phyloP scores from a whole-genome alignment of 2,329 filamentous ascomycete genomes.

The Neonectria faginata region DNA sequence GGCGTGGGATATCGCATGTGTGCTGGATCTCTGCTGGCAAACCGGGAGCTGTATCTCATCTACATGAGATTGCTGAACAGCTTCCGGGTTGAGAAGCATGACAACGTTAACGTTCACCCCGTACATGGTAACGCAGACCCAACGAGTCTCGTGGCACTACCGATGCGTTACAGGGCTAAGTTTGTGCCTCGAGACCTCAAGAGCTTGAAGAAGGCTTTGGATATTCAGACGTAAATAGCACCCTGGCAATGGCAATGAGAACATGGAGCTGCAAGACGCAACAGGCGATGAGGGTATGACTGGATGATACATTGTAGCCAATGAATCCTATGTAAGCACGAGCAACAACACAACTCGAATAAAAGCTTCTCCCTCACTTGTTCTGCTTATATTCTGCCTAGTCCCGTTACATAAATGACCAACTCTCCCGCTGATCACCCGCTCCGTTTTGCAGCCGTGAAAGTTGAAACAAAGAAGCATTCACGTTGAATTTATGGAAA shows the following conservation, averaged over 20 bases:
- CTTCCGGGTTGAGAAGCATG: conserved; percentile 67
- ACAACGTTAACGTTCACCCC: conserved; percentile 69
- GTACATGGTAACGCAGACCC: conserved; percentile 70
- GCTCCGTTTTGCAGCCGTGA: too few species aligned
- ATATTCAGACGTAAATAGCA: not conserved
- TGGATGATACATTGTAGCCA: not conserved
- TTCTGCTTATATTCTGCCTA: not conserved
- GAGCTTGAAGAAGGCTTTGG: conserved; percentile 34
- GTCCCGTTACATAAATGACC: too few species aligned
- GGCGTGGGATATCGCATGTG: conserved; percentile 77
- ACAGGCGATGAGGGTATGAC: not conserved
- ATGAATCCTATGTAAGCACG: not conserved
- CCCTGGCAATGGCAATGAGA: not conserved
- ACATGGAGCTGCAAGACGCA: not conserved
- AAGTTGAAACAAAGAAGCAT: too few species aligned
- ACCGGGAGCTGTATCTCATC: conserved; percentile 73
- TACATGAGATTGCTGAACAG: conserved; percentile 72
- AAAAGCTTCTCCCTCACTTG: not conserved
- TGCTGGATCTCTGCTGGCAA: conserved; percentile 66
- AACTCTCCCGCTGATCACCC: too few species aligned
- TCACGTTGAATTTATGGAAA: too few species aligned
- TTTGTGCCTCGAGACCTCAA: conserved; percentile 63
- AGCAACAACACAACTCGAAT: not conserved
- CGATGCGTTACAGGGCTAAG: conserved; percentile 66
- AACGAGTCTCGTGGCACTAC: conserved; percentile 71